Percentiles rank a stretch among this genome's conserved stretches.
Conservation (phyloP, 495 filamentous ascomycete genomes). For the Pseudevernia furfuracea region DNA sequence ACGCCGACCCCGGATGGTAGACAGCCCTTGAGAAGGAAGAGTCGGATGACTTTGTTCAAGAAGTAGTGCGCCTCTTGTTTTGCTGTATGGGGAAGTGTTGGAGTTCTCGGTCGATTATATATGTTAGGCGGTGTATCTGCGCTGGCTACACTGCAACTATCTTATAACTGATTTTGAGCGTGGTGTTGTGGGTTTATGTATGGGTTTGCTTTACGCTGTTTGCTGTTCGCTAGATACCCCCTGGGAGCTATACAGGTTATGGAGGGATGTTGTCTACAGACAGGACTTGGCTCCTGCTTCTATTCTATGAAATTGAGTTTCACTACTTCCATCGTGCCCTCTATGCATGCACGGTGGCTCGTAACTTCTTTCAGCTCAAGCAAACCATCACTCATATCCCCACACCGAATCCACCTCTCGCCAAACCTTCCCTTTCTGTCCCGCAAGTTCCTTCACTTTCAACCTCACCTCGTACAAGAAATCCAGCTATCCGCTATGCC, state of each 20-base stretch:
- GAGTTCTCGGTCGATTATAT: neutral
- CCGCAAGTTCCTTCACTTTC: neutral
- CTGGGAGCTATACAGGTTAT: constrained; percentile 6
- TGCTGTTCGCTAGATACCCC: constrained; percentile 20
- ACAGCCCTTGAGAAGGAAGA: constrained; percentile 12
- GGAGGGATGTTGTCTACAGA: neutral
- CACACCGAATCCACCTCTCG: constrained; percentile 5
- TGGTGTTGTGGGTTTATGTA: neutral
- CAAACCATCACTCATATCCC: neutral
- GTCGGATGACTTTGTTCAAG: constrained; percentile 12
- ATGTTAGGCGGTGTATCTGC: neutral
- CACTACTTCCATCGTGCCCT: neutral
- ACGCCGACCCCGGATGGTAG: constrained; percentile 20
- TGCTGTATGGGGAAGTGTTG: neutral
- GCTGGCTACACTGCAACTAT: neutral
- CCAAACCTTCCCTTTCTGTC: constrained; percentile 7
- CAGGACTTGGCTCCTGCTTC: constrained; percentile 1
- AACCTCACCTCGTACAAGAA: neutral
- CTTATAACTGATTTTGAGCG: neutral
- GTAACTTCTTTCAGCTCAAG: neutral
- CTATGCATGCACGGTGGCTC: neutral
- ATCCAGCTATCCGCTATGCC: constrained; percentile 1
- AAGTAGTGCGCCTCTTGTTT: neutral
- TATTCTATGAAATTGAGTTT: neutral
- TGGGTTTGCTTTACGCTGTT: constrained; percentile 2